Base-by-base conservation (phyloP, 495 filamentous ascomycete species). In the Neurospora sp. region DNA sequence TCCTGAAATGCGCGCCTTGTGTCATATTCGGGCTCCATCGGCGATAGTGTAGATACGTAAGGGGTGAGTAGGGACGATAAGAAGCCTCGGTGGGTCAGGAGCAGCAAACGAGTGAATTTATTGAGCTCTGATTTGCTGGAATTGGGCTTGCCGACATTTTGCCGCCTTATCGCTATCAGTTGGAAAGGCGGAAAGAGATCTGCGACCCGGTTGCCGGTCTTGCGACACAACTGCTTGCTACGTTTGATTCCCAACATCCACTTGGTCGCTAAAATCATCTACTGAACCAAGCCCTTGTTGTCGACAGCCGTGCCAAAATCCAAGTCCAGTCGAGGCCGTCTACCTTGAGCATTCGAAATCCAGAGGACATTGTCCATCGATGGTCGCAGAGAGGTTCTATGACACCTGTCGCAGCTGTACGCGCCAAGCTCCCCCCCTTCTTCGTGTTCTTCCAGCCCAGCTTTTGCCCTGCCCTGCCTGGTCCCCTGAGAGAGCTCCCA, bases 81-180 rank as follows among this genome's bases (percentile, higher is more conserved):
- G 54, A 35, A 62, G 27, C 54, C 54, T 66, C 14, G 27, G 54
- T 66, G 54, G 54, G 54, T 66, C 27, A 70, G 70, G 23, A 62
- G 39, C 23, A 59, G 42, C 27, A 27, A 27, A 41, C 7, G 35
- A 71, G 23, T 16, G 18, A n/a, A 16, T 31, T 71, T 54, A 1
- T 3, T 31, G 70, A 35, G 27, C 16, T 46, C 23, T 66, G 54
- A 66, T 35, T 66, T 4, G 42, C 12, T 12, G 20, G 40, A 31
- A 18, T 3, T 10, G n/a, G 18, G 16, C 23, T 20, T 27, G 9
- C 79, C 79, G 79, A 78, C 23, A 72, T 79, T 79, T 72, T 72
- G 38, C 78, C 78, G 73, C 42, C 78, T 79, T 81, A 81, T 81
- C 79, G 79, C 27, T 80, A 79, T 79, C 79, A 70, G 69, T 35